Evolutionary conservation across 1,284 basidiomycete species (phyloP).

Genomic region (Caloboletus firmus): DNA sequence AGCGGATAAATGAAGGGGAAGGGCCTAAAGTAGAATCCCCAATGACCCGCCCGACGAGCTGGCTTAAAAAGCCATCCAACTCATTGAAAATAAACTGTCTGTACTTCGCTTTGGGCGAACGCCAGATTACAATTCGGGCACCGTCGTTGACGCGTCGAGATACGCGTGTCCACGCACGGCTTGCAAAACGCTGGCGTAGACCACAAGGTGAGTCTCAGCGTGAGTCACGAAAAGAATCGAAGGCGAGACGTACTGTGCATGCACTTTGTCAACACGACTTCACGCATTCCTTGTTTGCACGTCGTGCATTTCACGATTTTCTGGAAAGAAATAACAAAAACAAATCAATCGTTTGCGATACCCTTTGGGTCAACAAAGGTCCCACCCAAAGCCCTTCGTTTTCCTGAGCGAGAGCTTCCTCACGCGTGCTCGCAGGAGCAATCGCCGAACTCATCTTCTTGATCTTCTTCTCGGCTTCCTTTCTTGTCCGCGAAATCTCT

Average conservation of each 20-base stretch:
- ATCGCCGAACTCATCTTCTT: conserved; percentile 40
- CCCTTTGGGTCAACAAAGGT: neutral
- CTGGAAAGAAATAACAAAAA: conserved; percentile 42
- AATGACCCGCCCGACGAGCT: neutral
- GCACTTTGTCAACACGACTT: conserved; percentile 90
- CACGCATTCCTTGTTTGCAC: conserved; percentile 83
- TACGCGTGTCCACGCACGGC: conserved; percentile 82
- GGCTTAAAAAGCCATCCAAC: neutral
- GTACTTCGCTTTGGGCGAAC: conserved; percentile 88
- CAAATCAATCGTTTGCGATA: neutral
- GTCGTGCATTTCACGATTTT: conserved; percentile 89
- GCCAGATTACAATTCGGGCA: conserved; percentile 88
- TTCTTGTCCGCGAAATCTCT: conserved; percentile 37
- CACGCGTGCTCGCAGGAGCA: conserved; percentile 36
- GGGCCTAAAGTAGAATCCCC: neutral
- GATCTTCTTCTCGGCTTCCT: conserved; percentile 54
- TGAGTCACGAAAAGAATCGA: conserved; percentile 1
- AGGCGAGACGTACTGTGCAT: conserved; percentile 74
- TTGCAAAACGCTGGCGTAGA: conserved; percentile 78
- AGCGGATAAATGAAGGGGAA: neutral
- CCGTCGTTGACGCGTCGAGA: conserved; percentile 91
- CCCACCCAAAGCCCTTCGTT: conserved; percentile 68
- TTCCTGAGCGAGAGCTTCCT: conserved; percentile 47
- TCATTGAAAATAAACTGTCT: conserved; percentile 82
- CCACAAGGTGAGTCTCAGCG: neutral